Evolutionary conservation across 441 rosid species (phyloP), one percentile per base, ranked within the genome.

Genomic region (Omphalea diandra): DNA sequence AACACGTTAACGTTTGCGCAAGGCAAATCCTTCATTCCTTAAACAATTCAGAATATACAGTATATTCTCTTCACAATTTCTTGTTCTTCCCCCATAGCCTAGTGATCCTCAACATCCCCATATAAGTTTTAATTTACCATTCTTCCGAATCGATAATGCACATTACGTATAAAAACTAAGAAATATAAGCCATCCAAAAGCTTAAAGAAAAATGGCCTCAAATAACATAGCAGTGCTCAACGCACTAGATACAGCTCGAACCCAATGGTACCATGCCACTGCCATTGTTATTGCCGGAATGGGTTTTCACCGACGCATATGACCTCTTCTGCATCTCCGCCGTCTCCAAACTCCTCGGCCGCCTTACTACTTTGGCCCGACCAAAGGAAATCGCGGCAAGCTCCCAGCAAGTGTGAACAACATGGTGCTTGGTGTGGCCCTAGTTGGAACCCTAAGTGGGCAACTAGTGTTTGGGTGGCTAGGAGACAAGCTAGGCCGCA

Each of bases 241-340:
- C 3, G 94, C 92, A 26, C 86, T 90, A 1, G 97, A 88, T 76
- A 59, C 53, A 20, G 88, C 90, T 1, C 78, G 74, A 0, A 85
- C 88, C 0, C 96, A 87, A 67, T 82, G 77, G 84, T 88, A 85
- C 76, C 97, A 90, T 70, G 12, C 85, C 54, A 87, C 83, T 0
- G 88, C 94, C 7, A 86, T 88, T 9, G 76, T 88, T 14, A 90
- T 88, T 18, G 92, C 94, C 3, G 94, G 94, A 12, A 90, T 86
- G 92, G 94, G 92, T 90, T 67, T 87, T 88, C 74, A 90, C 97
- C 0, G 94, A 88, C 20, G 92, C 94, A 0, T 90, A 90, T 22
- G 97, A 90, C 75, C 94, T 90, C 27, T 88, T 83, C 53, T 87
- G 92, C 67, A 84, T 90, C 29, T 76, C 89, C 32, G 10, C 84